These are phyloP conservation scores for Colletotrichum lentis DNA, from an alignment of 2,329 filamentous ascomycete species.

Conservation along the genomic window DNA sequence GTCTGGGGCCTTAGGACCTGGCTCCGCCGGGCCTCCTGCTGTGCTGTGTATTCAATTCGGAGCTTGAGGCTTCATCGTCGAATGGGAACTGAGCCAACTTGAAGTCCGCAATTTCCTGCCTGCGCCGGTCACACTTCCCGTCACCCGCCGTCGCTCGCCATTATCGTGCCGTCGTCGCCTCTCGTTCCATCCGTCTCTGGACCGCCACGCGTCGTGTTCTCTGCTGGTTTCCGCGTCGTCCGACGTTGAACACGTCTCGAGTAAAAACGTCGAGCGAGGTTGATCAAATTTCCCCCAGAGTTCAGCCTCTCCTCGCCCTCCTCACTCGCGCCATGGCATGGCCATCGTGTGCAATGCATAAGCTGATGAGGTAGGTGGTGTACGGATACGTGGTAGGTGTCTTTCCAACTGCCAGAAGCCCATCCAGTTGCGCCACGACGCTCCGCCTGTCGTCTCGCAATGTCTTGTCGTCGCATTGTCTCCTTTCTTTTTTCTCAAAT, in stretches of 20 bases:
- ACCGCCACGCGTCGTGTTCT: neutral
- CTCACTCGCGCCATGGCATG: neutral
- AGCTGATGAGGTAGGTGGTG: no score
- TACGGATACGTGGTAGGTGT: no score
- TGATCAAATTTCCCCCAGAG: neutral
- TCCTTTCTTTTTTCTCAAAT: constrained; percentile 11
- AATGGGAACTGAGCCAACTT: constrained; percentile 31
- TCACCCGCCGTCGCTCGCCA: constrained; percentile 14
- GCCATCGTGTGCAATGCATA: neutral
- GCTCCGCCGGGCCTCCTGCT: neutral
- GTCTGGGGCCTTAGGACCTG: neutral
- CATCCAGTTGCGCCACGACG: neutral
- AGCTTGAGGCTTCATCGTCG: constrained; percentile 8
- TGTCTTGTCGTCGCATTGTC: constrained; percentile 10
- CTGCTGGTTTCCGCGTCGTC: neutral
- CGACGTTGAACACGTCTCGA: neutral
- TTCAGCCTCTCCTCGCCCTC: neutral
- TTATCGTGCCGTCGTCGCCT: constrained; percentile 7
- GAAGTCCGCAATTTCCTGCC: constrained; percentile 34
- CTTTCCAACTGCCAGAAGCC: neutral
- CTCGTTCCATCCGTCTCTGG: neutral
- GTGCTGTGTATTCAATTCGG: neutral
- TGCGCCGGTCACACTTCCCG: constrained; percentile 34
- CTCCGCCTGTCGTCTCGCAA: constrained; percentile 16
- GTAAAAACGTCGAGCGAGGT: neutral